Evolutionary conservation across 495 filamentous ascomycete species (phyloP).

Genomic region (Aspergillus sparsus): DNA sequence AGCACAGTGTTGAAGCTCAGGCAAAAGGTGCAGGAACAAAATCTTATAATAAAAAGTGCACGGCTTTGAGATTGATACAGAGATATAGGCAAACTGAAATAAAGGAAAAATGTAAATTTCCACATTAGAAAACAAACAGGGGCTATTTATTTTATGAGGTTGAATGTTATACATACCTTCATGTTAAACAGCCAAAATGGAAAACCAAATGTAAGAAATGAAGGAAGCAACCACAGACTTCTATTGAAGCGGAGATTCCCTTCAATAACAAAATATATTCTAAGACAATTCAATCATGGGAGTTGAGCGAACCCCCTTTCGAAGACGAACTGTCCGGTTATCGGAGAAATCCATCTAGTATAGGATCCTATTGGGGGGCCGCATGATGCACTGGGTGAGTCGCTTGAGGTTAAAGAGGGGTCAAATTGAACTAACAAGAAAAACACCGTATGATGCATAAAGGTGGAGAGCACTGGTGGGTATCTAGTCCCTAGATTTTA

Average conservation of each 20-base stretch:
- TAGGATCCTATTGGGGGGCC: background rate
- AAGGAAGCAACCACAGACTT: background rate
- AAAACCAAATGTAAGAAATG: background rate
- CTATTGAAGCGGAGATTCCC: background rate
- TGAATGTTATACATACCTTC: background rate
- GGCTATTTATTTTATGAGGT: background rate
- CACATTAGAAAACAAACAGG: background rate
- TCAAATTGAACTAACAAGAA: background rate
- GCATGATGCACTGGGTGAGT: background rate
- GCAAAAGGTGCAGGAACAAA: no score
- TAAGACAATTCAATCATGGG: background rate
- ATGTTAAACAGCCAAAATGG: background rate
- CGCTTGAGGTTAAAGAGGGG: background rate
- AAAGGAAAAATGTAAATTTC: no score
- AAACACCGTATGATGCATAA: background rate
- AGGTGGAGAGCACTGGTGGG: background rate
- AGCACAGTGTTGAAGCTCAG: no score
- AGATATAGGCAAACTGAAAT: no score
- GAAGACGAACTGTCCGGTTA: background rate
- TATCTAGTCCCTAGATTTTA: no score
- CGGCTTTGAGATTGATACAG: no score
- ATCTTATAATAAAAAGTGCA: no score
- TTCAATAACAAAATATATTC: background rate
- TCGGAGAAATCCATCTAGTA: background rate
- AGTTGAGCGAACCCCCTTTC: background rate